Base-by-base conservation (phyloP, 495 filamentous ascomycete genomes). In the Trichoderma orchidacearum region DNA sequence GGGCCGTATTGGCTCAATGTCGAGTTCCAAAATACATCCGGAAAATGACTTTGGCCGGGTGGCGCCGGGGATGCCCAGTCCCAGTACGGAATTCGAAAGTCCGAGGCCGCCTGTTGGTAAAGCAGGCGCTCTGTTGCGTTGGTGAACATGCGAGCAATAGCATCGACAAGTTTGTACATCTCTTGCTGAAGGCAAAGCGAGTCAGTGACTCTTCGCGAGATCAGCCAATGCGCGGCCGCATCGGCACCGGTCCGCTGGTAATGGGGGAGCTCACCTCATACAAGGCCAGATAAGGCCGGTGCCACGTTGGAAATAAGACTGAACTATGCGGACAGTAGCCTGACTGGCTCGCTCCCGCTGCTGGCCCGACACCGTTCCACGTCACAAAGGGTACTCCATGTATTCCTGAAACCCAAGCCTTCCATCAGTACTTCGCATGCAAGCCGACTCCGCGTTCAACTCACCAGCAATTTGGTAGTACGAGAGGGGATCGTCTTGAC, bases 271-370 rank as follows among this genome's bases (percentile, higher is more conserved):
- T 51, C 55, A 85, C 83, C 77, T 88, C 85, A 58, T 80, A 80
- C 30, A 88, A 66, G 32, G 76, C 76, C 56, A 87, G 72, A 66
- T 87, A 89, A 15, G 84, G 80, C 38, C 85, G 72, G 70, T 89
- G 85, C 85, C 85, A 89, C 18, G 83, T 77, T 34, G 78, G 75
- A 61, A 88, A 88, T 30, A 88, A 69, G 50, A 81, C 77, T 8
- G 80, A 85, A 11, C 72, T 69, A 66, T 88, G 85, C 15, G 74
- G 70, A 59, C 85, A 89, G 61, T 86, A 87, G 4, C 84, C 85
- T 34, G 68, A 70, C 30, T 66, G 59, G 57, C 75, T 66, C 36
- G 70, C 72, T 5, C 73, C 74, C 4, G 71, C 62, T 23, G 66
- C 69, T 28, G 77, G 66, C 11, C 66, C 51, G n/a, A 84, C 83